Evolutionary conservation across 2,329 filamentous ascomycete genomes (phyloP).

Genomic region (Pseudomassariella vexata): DNA sequence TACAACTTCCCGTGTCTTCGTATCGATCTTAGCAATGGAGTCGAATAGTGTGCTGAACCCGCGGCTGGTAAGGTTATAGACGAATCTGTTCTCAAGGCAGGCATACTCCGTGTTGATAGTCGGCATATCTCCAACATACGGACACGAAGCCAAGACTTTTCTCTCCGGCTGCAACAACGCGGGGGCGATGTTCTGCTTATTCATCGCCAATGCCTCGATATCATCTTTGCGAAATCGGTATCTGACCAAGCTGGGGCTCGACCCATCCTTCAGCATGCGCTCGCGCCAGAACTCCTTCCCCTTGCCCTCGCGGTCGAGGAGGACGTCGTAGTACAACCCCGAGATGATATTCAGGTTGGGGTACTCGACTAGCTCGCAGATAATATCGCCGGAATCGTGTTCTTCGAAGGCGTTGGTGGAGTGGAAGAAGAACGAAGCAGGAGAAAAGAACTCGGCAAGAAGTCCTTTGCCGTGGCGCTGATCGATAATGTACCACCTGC

Average conservation of each 20-base stretch:
- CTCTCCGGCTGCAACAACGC: too few relatives aligned
- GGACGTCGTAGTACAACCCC: constrained; percentile 1
- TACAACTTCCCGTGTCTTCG: neutral
- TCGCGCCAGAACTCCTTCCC: constrained; percentile 1
- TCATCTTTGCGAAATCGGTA: neutral
- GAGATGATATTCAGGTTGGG: neutral
- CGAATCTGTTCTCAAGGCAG: too few relatives aligned
- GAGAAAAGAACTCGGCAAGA: neutral
- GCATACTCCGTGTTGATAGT: neutral
- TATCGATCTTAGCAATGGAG: neutral
- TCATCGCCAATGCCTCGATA: too few relatives aligned
- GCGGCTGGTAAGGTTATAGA: too few relatives aligned
- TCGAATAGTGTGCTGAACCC: constrained; percentile 2
- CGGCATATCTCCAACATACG: constrained; percentile 1
- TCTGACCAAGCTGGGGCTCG: neutral
- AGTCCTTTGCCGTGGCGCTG: neutral
- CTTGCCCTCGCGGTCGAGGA: constrained; percentile 1
- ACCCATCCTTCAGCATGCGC: neutral
- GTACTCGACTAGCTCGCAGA: constrained; percentile 1
- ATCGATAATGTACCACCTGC: constrained; percentile 1
- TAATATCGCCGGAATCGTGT: neutral
- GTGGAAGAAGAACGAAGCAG: constrained; percentile 4
- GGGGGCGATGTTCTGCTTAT: too few relatives aligned
- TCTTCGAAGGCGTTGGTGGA: constrained; percentile 2
- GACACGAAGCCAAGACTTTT: too few relatives aligned